A percentile compares a stretch with the other conserved stretches of the same genome.
Conservation (phyloP, 2,329 filamentous ascomycete genomes). For the Colletotrichum kahawae region DNA sequence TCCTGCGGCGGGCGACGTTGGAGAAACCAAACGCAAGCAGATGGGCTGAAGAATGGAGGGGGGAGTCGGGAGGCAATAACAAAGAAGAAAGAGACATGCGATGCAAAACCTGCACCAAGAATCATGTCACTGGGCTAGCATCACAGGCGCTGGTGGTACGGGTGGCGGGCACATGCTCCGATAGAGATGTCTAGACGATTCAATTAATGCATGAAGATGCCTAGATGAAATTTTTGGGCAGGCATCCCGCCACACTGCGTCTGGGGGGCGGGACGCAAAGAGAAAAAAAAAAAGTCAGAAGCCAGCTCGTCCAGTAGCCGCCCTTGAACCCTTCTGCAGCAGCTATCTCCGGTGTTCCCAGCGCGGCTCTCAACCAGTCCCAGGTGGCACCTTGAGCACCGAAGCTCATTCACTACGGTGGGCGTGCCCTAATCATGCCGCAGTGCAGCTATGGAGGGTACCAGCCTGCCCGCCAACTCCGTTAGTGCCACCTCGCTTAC, state of each 20-base stretch:
- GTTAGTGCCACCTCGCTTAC: slow-evolving; percentile 22
- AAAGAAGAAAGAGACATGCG: background rate
- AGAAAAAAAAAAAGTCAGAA: background rate
- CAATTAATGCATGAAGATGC: slow-evolving; percentile 21
- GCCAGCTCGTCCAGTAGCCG: background rate
- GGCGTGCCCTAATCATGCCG: slow-evolving; percentile 20
- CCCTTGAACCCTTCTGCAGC: background rate
- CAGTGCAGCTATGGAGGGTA: background rate
- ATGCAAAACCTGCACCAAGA: background rate
- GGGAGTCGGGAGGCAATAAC: background rate
- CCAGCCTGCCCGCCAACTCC: background rate
- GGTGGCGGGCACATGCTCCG: slow-evolving; percentile 12
- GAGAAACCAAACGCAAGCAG: slow-evolving; percentile 1
- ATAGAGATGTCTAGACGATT: slow-evolving; percentile 3
- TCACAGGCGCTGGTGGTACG: slow-evolving; percentile 9
- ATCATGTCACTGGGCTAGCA: slow-evolving; percentile 12
- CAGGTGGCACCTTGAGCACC: background rate
- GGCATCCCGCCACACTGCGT: slow-evolving; percentile 4
- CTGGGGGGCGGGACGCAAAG: background rate
- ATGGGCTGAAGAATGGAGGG: background rate
- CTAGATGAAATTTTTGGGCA: slow-evolving; percentile 12
- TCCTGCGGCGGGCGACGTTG: slow-evolving; percentile 1
- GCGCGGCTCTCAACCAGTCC: background rate
- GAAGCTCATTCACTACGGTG: background rate
- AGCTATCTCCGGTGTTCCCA: slow-evolving; percentile 7